These are phyloP conservation scores for Stropharia rugosoannulata DNA, from an alignment of 768 basidiomycete genomes.

Conservation along the genomic window DNA sequence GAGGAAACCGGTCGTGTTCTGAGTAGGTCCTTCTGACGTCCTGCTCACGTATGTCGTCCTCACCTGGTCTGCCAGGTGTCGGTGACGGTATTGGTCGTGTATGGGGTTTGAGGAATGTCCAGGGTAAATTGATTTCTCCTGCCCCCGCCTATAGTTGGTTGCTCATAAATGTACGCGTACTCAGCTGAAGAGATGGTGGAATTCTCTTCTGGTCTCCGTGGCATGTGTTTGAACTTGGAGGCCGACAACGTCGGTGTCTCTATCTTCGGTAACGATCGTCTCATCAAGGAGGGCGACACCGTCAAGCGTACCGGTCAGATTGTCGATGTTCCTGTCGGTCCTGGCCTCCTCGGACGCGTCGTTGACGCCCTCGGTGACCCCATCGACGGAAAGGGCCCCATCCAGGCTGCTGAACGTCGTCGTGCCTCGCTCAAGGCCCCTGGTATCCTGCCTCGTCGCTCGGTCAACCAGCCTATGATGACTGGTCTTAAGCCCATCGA, in stretches of 20 bases:
- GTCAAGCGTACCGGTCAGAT: constrained; percentile 99
- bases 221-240: constrained; percentile 99
- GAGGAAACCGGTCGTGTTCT: constrained; percentile 99
- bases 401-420: constrained; percentile 89
- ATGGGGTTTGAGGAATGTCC: constrained; percentile 98
- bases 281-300: constrained; percentile 99
- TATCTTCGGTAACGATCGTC: constrained; percentile 97
- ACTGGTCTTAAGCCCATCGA: constrained; percentile 99
- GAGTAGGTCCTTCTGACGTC: constrained; percentile 56
- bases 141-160: constrained; percentile 7
- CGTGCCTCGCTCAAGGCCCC: constrained; percentile 99
- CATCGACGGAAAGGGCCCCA: constrained; percentile 99
- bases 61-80: constrained; percentile 61
- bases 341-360: constrained; percentile 96
- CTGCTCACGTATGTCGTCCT: constrained; percentile 10
- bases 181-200: constrained; percentile 99
- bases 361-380: constrained; percentile 99
- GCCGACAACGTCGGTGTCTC: constrained; percentile 99
- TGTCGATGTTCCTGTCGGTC: constrained; percentile 99
- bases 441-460: constrained; percentile 98
- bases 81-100: constrained; percentile 99
- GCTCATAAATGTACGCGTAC: constrained; percentile 21
- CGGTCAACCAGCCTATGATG: constrained; percentile 99
- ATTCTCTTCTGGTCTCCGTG: constrained; percentile 99
- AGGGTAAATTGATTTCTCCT: constrained; percentile 55